Base-by-base conservation (phyloP, 495 filamentous ascomycete species). In the Halenospora varia region DNA sequence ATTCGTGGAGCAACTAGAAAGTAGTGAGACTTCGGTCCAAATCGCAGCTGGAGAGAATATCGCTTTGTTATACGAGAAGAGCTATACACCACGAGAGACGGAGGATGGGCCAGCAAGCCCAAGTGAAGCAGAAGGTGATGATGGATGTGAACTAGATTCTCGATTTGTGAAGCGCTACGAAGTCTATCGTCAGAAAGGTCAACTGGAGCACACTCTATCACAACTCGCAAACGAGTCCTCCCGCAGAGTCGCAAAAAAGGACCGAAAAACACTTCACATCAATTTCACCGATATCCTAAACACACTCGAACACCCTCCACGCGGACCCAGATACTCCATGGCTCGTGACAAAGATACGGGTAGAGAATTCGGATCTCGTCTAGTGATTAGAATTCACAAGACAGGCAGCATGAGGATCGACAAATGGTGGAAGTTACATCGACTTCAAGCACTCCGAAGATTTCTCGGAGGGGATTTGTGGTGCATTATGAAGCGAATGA, bases 11-110 rank as follows among this genome's bases (percentile, higher is more conserved):
- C 94, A 98, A 68, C 81, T 98, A 24, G 83, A 90, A 41, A 92
- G 88, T 65, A 75, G 77, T 26, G 87, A 92, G 55, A 73, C 87
- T 0, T 72, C 75, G 3, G 92, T 97, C 0, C 90, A 96, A 68
- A 84, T 94, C 51, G 84, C 88, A 1, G 91, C 94, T 1, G 94
- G 91, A 0, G 86, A 92, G 62, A 92, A 92, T 68, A 94, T 97
- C 60, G 93, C 93, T 2, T 74, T 96, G 1, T 76, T 97, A 0
- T 95, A 90, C 63, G 93, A 97, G 65, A 90, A 90, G 68, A 86
- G 82, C 66, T 84, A 88, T 74, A 78, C 84, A 76, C 62, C 80
- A 58, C 76, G 84, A 26, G 84, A 89, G 48, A 79, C 85, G 1
- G 84, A 86, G 40, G 73, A 76, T 40, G 74, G 73, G 20, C 66